Conservation (phyloP, 345 rosid species). For the Luvunga scandens region DNA sequence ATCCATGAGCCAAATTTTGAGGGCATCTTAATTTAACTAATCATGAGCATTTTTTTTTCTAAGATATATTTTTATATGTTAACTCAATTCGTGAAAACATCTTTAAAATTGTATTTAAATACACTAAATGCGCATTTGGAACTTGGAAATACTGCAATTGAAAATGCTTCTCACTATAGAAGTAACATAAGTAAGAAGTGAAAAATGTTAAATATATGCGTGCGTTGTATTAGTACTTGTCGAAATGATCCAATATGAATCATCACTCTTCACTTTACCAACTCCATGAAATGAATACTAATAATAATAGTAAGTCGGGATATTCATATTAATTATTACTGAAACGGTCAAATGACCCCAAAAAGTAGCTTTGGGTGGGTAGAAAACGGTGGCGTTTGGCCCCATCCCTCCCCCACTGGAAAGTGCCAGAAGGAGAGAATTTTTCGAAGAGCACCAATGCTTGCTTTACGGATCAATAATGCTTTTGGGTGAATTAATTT, state of each 20-base stretch:
- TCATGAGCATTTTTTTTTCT: too few species aligned
- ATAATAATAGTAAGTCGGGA: not conserved
- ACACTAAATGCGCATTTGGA: too few species aligned
- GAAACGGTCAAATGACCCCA: conserved; percentile 23
- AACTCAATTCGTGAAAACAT: too few species aligned
- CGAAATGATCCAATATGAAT: not conserved
- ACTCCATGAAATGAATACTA: not conserved
- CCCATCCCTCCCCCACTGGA: conserved; percentile 1
- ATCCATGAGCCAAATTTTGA: not conserved
- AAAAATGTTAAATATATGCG: not conserved
- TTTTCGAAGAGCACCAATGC: not conserved
- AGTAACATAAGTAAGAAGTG: not conserved
- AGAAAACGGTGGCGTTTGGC: conserved; percentile 25
- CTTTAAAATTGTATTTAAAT: too few species aligned
- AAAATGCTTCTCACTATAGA: too few species aligned
- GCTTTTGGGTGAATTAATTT: not conserved
- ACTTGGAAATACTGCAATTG: too few species aligned
- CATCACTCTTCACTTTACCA: not conserved
- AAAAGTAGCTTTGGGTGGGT: conserved; percentile 4
- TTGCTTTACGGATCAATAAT: conserved; percentile 2
- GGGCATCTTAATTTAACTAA: not conserved
- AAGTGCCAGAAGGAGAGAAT: conserved; percentile 4
- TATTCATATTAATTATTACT: not conserved
- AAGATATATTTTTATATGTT: too few species aligned
- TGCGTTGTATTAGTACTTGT: not conserved